Percentiles rank a stretch among this genome's conserved stretches.
phyloP scores from a whole-genome alignment of 345 rosid species.

The Eucalyptus tenuipes region DNA sequence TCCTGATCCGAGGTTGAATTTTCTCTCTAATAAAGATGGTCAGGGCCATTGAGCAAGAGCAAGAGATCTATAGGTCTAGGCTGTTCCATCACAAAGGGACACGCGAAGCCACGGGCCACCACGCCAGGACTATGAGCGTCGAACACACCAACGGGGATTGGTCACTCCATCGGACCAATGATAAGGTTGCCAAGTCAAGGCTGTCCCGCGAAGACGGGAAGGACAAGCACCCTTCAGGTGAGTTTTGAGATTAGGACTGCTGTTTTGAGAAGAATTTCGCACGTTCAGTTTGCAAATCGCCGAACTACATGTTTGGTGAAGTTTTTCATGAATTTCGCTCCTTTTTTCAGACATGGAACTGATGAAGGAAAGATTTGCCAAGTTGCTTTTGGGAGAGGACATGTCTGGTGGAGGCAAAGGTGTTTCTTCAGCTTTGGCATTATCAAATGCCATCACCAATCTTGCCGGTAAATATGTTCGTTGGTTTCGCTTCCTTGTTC shows the following conservation, averaged over 20 bases:
- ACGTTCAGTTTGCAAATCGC: not conserved
- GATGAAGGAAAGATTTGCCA: constrained; percentile 59
- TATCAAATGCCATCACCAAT: constrained; percentile 36
- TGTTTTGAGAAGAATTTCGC: not conserved
- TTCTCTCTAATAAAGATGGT: constrained; percentile 21
- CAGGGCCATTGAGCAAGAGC: constrained; percentile 54
- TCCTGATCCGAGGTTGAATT: not conserved
- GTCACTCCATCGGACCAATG: not conserved
- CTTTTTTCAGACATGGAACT: constrained; percentile 38
- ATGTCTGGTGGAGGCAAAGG: constrained; percentile 79
- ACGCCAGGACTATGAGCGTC: constrained; percentile 32
- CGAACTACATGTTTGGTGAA: too few relatives aligned
- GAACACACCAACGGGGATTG: constrained; percentile 11
- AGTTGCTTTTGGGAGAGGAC: constrained; percentile 59
- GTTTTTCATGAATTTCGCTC: not conserved
- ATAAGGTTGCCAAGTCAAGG: constrained; percentile 14
- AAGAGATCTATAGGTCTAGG: constrained; percentile 37
- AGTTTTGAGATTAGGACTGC: not conserved
- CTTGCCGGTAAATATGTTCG: constrained; percentile 2
- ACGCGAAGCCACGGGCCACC: constrained; percentile 19
- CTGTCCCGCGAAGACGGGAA: constrained; percentile 1
- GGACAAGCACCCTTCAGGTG: constrained; percentile 11
- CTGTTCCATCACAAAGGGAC: constrained; percentile 46
- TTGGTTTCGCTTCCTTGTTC: not conserved
- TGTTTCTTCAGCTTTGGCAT: constrained; percentile 61